Conservation (phyloP, 352 stramenopile species). For the Phytophthora gonapodyides region DNA sequence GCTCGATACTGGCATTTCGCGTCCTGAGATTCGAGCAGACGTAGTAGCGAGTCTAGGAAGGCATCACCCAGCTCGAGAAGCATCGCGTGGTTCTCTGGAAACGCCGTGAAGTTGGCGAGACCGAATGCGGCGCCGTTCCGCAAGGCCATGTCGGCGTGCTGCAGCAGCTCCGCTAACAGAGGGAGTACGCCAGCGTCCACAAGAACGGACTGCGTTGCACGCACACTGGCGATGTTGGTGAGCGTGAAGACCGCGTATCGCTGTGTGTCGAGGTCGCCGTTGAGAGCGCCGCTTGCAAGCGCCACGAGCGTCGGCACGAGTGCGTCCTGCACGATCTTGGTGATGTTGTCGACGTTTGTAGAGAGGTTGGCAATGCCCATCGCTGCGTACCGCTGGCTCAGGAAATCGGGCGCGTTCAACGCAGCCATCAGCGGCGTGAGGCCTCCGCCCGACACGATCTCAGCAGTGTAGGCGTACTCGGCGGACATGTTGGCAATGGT, state of each 20-base stretch:
- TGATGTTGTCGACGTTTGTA: conserved; percentile 90
- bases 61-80: conserved; percentile 60
- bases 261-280: conserved; percentile 92
- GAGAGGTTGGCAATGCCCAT: conserved; percentile 97
- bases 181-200: conserved; percentile 75
- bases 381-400: conserved; percentile 94
- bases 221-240: conserved; percentile 92
- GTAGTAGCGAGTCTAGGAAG: conserved; percentile 64
- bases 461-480: conserved; percentile 92
- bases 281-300: conserved; percentile 74
- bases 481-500: conserved; percentile 96
- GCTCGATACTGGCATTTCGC: conserved; percentile 89
- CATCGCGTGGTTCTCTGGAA: conserved; percentile 89
- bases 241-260: conserved; percentile 93
- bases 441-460: conserved; percentile 92
- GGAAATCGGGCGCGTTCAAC: conserved; percentile 90
- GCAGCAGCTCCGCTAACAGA: conserved; percentile 72
- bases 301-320: conserved; percentile 88
- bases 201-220: conserved; percentile 84
- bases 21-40: conserved; percentile 64
- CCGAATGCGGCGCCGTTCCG: conserved; percentile 92
- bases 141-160: conserved; percentile 82
- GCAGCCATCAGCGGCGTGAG: conserved; percentile 89
- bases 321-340: conserved; percentile 92
- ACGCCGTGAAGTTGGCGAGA: conserved; percentile 94